These are phyloP conservation scores for Aspergillus sclerotiicarbonarius DNA, from an alignment of 495 filamentous ascomycete genomes.

Conservation along the genomic window DNA sequence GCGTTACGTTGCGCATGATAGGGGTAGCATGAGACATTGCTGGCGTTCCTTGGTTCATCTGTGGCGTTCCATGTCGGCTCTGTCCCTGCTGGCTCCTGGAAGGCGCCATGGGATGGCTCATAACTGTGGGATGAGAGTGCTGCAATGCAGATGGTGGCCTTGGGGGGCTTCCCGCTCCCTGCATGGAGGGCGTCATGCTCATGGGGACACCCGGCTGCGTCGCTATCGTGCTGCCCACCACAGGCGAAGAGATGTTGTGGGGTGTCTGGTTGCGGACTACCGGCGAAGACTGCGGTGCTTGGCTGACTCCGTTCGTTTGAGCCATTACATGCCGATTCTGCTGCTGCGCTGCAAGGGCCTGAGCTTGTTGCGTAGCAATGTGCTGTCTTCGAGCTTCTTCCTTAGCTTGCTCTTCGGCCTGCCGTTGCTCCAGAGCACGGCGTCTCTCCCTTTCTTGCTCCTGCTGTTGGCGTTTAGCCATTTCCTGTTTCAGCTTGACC, in stretches of 20 bases:
- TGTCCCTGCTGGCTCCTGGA: constrained; percentile 79
- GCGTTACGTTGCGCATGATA: constrained; percentile 65
- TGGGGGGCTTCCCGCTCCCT: constrained; percentile 68
- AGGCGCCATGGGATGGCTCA: constrained; percentile 69
- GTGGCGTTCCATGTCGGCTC: constrained; percentile 73
- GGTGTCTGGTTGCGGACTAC: constrained; percentile 78
- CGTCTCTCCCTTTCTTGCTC: constrained; percentile 46
- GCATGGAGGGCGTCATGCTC: constrained; percentile 75
- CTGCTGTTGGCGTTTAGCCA: constrained; percentile 48
- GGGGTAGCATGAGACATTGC: constrained; percentile 72
- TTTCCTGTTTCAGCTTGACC: constrained; percentile 57
- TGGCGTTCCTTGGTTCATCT: constrained; percentile 76
- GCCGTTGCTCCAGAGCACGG: constrained; percentile 42
- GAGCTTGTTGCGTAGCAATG: constrained; percentile 48
- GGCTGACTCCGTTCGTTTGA: constrained; percentile 61
- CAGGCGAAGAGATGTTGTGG: constrained; percentile 72
- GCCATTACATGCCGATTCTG: constrained; percentile 44
- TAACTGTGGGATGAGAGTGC: constrained; percentile 64
- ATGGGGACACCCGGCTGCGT: constrained; percentile 64
- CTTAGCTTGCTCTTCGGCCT: constrained; percentile 49
- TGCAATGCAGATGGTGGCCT: constrained; percentile 76
- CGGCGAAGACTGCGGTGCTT: constrained; percentile 74
- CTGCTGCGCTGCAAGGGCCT: constrained; percentile 49
- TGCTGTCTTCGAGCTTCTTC: constrained; percentile 46
- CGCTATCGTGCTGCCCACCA: constrained; percentile 56